Evolutionary conservation across 1,284 basidiomycete genomes (phyloP).

Genomic region (Pseudozyma tsukubaensis): DNA sequence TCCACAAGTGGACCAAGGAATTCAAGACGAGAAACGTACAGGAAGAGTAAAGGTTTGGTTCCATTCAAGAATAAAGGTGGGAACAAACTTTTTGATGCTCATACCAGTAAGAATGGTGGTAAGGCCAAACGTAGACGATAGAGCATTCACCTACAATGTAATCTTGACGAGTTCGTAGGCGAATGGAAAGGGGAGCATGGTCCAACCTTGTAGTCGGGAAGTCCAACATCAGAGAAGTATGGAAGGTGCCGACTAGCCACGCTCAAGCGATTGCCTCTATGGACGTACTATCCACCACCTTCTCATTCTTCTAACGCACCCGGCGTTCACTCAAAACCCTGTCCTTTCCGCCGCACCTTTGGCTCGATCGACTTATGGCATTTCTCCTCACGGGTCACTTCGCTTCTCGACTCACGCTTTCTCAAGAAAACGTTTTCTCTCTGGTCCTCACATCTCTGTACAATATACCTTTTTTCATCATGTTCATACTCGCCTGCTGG

Average conservation of each 20-base stretch:
- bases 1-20: slow-evolving; percentile 57
- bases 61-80: slow-evolving; percentile 54
- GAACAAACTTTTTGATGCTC: slow-evolving; percentile 31
- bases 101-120: slow-evolving; percentile 57
- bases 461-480: slow-evolving; percentile 17
- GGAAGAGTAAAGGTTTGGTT: slow-evolving; percentile 52
- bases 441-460: slow-evolving; percentile 10
- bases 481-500: not conserved
- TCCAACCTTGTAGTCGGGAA: not conserved
- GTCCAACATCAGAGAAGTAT: not conserved
- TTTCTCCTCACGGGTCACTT: too few relatives aligned
- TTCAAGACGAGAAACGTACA: slow-evolving; percentile 59
- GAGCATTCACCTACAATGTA: not conserved
- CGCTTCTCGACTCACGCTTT: not conserved
- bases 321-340: not conserved
- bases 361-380: not conserved
- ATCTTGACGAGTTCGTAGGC: not conserved
- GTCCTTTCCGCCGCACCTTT: not conserved
- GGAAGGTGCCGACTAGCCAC: too few relatives aligned
- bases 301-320: not conserved
- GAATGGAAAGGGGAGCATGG: not conserved
- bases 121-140: slow-evolving; percentile 58
- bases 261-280: not conserved
- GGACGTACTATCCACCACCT: not conserved
- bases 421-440: not conserved